A percentile compares a stretch with the other conserved stretches of the same genome.
phyloP scores from a whole-genome alignment of 176 grass and related monocot species.

The Metroxylon sagu region DNA sequence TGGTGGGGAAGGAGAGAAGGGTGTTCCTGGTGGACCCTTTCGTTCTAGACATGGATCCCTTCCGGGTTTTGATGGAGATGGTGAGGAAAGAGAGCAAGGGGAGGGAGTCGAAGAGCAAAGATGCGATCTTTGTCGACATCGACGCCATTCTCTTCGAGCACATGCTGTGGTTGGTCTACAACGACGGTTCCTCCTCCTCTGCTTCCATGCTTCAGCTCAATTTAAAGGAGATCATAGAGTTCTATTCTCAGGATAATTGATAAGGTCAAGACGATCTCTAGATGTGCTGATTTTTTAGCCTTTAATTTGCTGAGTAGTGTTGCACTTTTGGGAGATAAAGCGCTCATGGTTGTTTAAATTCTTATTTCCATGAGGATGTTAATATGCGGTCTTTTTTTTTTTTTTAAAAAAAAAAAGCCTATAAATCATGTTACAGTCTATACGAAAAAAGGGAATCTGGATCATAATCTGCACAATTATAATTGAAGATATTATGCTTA shows the following conservation, averaged over 20 bases:
- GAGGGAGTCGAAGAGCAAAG: slow-evolving; percentile 10
- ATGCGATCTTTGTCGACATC: slow-evolving; percentile 24
- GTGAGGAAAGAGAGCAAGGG: slow-evolving; percentile 19
- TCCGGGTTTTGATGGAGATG: slow-evolving; percentile 76
- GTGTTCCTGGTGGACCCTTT: slow-evolving; percentile 75
- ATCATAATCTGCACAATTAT: too few species aligned
- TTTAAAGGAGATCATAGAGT: slow-evolving; percentile 95
- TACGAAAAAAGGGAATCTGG: too few species aligned
- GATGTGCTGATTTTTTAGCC: too few species aligned
- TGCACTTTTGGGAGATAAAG: too few species aligned
- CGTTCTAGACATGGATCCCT: slow-evolving; percentile 80
- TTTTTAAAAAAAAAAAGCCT: too few species aligned
- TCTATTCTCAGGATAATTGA: slow-evolving; percentile 75
- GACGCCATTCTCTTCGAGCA: slow-evolving; percentile 70
- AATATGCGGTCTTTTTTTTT: too few species aligned
- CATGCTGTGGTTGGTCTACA: slow-evolving; percentile 47
- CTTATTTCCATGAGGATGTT: too few species aligned
- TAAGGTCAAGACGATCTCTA: too few species aligned
- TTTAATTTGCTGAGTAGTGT: too few species aligned
- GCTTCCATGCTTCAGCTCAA: slow-evolving; percentile 51
- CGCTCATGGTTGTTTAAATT: too few species aligned
- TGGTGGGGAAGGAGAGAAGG: slow-evolving; percentile 87
- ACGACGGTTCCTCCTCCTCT: neutral
- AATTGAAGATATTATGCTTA: too few species aligned
- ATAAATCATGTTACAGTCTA: too few species aligned